These are phyloP conservation scores for Solanum ossicruentum DNA, from an alignment of 257 asterid species.

Conservation along the genomic window DNA sequence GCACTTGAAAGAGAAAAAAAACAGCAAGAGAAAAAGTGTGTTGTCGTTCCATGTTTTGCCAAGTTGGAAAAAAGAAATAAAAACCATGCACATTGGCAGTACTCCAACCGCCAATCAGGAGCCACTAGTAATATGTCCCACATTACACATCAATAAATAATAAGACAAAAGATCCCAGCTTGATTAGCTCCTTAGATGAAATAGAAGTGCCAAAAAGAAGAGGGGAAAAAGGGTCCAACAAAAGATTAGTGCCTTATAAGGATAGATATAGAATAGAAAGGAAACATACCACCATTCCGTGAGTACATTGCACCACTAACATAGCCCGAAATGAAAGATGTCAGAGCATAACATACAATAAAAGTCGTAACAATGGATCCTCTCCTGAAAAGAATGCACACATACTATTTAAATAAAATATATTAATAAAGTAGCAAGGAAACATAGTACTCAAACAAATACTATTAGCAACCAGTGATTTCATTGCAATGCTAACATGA, in stretches of 20 bases:
- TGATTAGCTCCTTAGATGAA: not conserved
- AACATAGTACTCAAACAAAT: not conserved
- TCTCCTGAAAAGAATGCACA: slow-evolving; percentile 28
- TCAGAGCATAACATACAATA: slow-evolving; percentile 49
- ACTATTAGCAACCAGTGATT: not conserved
- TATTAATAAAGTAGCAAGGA: not conserved
- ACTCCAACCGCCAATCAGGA: not conserved
- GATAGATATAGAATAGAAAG: not conserved
- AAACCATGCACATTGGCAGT: not conserved
- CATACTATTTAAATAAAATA: not conserved
- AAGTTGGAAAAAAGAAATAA: not conserved
- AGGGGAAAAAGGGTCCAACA: not conserved
- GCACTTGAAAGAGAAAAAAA: not conserved
- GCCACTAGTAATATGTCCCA: not conserved
- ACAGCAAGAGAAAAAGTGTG: not conserved
- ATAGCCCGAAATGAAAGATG: slow-evolving; percentile 54
- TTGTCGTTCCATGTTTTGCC: not conserved
- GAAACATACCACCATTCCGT: slow-evolving; percentile 48
- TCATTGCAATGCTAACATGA: not conserved
- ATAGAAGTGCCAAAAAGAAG: not conserved
- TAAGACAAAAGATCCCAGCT: not conserved
- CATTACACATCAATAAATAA: not conserved
- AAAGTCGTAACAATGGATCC: slow-evolving; percentile 53
- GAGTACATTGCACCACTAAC: slow-evolving; percentile 60
- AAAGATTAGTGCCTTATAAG: not conserved